Conservation (phyloP, 73 alveolate species). For the Paramecium pentaurelia region DNA sequence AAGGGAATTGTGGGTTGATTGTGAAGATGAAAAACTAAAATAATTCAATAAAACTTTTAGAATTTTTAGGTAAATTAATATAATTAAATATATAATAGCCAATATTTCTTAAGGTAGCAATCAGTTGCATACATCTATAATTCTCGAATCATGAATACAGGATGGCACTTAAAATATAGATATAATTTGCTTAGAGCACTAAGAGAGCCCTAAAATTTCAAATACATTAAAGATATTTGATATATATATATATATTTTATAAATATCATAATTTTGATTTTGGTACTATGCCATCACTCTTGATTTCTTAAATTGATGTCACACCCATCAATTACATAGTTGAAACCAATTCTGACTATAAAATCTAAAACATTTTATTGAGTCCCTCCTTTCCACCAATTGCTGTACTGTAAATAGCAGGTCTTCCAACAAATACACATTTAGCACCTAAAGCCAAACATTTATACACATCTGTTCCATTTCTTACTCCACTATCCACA, state of each 20-base stretch:
- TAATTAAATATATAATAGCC: neutral
- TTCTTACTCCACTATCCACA: conserved; percentile 92
- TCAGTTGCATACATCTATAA: conserved; percentile 8
- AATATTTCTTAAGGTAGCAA: neutral
- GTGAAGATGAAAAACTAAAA: neutral
- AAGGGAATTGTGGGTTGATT: conserved; percentile 35
- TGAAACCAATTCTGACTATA: conserved; percentile 73
- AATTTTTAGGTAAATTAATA: neutral
- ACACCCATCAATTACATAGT: conserved; percentile 80
- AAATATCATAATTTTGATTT: neutral
- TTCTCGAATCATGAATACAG: conserved; percentile 14
- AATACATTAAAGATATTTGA: conserved; percentile 29
- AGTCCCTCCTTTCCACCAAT: conserved; percentile 78
- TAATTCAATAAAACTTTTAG: neutral
- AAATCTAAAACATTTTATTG: conserved; percentile 65
- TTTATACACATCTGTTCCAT: conserved; percentile 89
- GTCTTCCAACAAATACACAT: conserved; percentile 90
- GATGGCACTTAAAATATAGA: conserved; percentile 35
- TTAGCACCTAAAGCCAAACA: conserved; percentile 90
- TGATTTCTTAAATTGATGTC: neutral
- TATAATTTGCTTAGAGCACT: conserved; percentile 13
- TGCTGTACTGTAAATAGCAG: conserved; percentile 78
- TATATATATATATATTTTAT: neutral
- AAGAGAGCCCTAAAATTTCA: neutral
- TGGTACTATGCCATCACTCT: neutral